Percentiles rank a stretch among this genome's conserved stretches.
These are phyloP conservation scores for Alternaria atra DNA, from an alignment of 2,329 filamentous ascomycete genomes.

Conservation along the genomic window DNA sequence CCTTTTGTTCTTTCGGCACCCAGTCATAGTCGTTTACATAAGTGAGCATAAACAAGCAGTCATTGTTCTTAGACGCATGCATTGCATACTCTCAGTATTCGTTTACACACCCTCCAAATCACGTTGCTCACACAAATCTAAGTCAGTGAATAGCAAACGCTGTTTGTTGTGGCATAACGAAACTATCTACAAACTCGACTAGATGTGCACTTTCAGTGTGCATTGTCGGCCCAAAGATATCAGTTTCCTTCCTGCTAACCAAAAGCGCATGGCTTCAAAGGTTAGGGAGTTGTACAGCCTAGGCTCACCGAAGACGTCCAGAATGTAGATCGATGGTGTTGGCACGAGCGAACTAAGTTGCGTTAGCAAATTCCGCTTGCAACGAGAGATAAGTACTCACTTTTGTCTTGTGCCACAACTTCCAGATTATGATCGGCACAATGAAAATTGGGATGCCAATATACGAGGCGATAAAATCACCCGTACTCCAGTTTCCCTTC, in stretches of 20 bases:
- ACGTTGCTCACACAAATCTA: too few relatives aligned
- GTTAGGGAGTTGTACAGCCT: fast-evolving
- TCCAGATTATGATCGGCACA: constrained; percentile 29
- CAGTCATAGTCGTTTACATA: too few relatives aligned
- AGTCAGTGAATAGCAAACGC: too few relatives aligned
- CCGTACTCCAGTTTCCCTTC: constrained; percentile 67
- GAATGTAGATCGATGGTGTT: background rate
- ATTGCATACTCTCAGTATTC: too few relatives aligned
- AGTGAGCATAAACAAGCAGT: too few relatives aligned
- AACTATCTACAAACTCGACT: background rate
- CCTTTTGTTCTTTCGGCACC: too few relatives aligned
- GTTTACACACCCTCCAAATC: too few relatives aligned
- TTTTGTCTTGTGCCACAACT: constrained; percentile 19
- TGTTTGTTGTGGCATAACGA: background rate
- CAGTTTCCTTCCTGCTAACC: background rate
- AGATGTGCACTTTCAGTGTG: background rate
- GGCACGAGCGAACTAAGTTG: background rate
- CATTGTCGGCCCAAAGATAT: background rate
- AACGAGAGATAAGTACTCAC: background rate
- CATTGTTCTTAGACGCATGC: too few relatives aligned
- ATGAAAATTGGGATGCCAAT: constrained; percentile 51
- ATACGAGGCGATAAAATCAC: constrained; percentile 61
- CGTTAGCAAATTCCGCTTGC: background rate
- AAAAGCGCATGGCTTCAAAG: fast-evolving
- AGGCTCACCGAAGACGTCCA: background rate